phyloP scores from a whole-genome alignment of 192 early-diverging fungal species.

The Backusella mclennaniae region DNA sequence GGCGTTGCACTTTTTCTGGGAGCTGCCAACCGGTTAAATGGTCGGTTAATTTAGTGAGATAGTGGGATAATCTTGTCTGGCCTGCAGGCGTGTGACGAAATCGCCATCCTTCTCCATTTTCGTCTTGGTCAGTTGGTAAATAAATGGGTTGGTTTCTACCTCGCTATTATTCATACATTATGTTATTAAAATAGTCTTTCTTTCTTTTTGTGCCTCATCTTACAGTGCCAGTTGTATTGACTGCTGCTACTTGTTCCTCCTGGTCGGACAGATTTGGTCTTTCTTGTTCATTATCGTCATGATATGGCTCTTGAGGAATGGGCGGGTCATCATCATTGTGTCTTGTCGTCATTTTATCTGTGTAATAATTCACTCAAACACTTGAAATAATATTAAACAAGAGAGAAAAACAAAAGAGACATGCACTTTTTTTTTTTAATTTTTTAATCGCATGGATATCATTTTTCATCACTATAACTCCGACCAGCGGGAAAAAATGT shows the following conservation, averaged over 20 bases:
- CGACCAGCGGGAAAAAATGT: neutral
- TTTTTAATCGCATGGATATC: neutral
- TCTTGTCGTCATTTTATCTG: neutral
- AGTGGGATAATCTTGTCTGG: neutral
- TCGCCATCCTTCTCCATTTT: neutral
- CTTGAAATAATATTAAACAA: neutral
- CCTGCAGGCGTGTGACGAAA: neutral
- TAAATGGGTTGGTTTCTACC: constrained; percentile 18
- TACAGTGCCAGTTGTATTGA: neutral
- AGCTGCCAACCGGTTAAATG: constrained; percentile 3
- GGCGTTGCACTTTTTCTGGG: constrained; percentile 1
- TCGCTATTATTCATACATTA: neutral
- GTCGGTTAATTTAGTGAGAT: neutral
- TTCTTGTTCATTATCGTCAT: constrained; percentile 7
- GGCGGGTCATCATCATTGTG: neutral
- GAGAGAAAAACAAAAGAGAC: neutral
- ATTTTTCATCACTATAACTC: neutral
- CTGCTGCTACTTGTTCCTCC: neutral
- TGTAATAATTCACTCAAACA: neutral
- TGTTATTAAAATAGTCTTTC: constrained; percentile 2
- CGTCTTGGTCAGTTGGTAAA: constrained; percentile 15
- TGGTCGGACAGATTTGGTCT: neutral
- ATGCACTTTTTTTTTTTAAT: neutral
- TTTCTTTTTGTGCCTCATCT: too few species aligned
- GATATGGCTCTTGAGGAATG: constrained; percentile 6